Evolutionary conservation across 208 protist genomes (phyloP), one percentile per base, ranked within the genome.

Genomic region (Trypanosomatidae sp.): DNA sequence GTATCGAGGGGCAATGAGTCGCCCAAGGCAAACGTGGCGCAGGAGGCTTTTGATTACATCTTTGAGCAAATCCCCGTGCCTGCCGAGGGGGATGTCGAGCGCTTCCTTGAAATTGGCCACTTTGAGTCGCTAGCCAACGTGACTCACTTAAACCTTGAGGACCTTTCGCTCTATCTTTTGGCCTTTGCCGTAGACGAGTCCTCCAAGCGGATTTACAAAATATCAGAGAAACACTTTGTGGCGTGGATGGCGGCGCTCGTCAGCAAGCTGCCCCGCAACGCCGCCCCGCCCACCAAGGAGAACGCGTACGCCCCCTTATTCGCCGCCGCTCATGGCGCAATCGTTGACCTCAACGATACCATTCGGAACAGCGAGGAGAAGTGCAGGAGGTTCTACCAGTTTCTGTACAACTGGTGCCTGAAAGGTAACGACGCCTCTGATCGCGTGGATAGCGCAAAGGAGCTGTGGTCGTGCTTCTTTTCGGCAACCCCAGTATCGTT

Each of bases 381-480:
- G 60, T 71, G 83, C n/a, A 49, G 62, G 3, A 79, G 64, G 49
- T 92, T 92, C 65, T 90, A 92, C 66, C 58, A 79, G 46, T 92
- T 92, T 56, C 64, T 92, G 28, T 92, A 89, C 73, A 72, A 81
- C 44, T 92, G 84, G 82, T 84, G 74, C 33, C 25, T 86, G 25
- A 74, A 79, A 33, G 53, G 69, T 49, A 82, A 87, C 60, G 68
- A 64, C 10, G 77, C 58, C 28, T 58, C 74, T 0, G 76, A 85
- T 25, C 77, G 81, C 3, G 64, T 75, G 17, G 73, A 79, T 30
- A 80, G 83, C 62, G 87, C 87, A 6, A 84, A 83, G 43, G 89
- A 93, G 76, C 62, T 96, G 66, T 96, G 91, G 89, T 74, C 77
- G 17, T 83, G 88, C 62, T 86, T 96, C 60, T 88, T 85, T 58